A percentile compares a stretch with the other conserved stretches of the same genome.
These are phyloP conservation scores for Mycena filopes DNA, from an alignment of 768 basidiomycete species.

Conservation along the genomic window DNA sequence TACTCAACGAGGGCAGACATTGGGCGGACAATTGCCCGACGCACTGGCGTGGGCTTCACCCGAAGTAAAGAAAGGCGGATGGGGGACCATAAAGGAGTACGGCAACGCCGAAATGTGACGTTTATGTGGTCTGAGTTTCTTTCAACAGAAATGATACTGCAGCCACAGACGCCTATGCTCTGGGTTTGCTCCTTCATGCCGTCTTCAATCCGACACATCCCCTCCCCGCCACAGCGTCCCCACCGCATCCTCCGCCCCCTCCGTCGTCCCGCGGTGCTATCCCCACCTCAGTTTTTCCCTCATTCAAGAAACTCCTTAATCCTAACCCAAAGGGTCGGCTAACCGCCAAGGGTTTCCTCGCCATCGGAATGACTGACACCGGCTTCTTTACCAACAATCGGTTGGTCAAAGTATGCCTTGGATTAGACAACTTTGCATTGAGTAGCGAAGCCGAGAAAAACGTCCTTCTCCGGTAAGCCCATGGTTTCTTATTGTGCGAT, in stretches of 20 bases:
- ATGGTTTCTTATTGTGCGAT: background rate
- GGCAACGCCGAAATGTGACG: conserved; percentile 28
- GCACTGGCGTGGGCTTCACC: conserved; percentile 74
- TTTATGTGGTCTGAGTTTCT: conserved; percentile 4
- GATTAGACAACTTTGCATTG: conserved; percentile 87
- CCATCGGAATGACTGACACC: conserved; percentile 79
- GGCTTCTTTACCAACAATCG: conserved; percentile 89
- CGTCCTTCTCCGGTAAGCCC: conserved; percentile 69
- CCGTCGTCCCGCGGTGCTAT: conserved; percentile 82
- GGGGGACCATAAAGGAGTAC: conserved; percentile 86
- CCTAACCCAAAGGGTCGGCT: conserved; percentile 87
- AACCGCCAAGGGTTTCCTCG: conserved; percentile 80
- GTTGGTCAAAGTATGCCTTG: conserved; percentile 85
- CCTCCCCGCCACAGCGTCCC: conserved; percentile 71
- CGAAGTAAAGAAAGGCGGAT: conserved; percentile 90
- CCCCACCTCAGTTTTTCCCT: conserved; percentile 77
- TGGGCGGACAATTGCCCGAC: conserved; percentile 72
- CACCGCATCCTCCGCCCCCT: conserved; percentile 82
- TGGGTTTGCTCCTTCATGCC: conserved; percentile 86
- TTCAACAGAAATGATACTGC: conserved; percentile 58
- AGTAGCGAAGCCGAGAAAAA: conserved; percentile 84
- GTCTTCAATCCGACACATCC: conserved; percentile 90
- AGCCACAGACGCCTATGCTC: conserved; percentile 85
- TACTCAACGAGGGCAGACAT: conserved; percentile 57
- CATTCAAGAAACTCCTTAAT: conserved; percentile 89